Percentiles rank a stretch among this genome's conserved stretches.
Evolutionary conservation across 345 rosid genomes (phyloP).

Genomic region (Linum tenue): DNA sequence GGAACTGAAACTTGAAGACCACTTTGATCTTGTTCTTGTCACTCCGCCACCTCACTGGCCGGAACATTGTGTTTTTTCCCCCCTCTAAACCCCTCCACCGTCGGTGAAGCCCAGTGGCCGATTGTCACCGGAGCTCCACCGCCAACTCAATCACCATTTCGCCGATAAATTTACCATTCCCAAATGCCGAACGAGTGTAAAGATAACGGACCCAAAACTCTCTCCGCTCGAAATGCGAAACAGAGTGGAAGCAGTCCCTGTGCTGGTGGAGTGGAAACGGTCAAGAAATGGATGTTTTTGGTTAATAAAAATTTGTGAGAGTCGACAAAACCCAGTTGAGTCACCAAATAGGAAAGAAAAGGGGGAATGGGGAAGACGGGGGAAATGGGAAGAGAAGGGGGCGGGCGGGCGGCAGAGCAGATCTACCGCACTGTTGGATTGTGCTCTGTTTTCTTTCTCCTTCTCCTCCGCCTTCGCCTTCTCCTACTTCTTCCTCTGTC

Average conservation of each 20-base stretch:
- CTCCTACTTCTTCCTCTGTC: neutral
- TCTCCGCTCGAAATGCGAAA: neutral
- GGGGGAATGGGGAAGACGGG: neutral
- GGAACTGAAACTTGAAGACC: conserved; percentile 76
- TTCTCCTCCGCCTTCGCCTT: neutral
- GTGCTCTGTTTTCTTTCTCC: neutral
- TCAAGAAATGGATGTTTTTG: neutral
- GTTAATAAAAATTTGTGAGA: neutral
- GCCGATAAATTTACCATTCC: neutral
- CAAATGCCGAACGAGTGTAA: neutral
- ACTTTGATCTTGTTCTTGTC: conserved; percentile 77
- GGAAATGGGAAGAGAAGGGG: neutral
- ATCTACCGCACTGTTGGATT: neutral
- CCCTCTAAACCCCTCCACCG: conserved; percentile 1
- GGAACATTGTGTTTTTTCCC: conserved; percentile 40
- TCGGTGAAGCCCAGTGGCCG: too few relatives aligned
- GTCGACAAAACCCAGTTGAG: neutral
- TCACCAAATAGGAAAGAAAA: neutral
- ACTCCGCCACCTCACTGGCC: conserved; percentile 66
- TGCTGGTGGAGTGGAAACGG: neutral
- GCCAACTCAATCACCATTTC: neutral
- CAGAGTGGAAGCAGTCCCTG: neutral
- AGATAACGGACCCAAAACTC: neutral
- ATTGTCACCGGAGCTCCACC: neutral
- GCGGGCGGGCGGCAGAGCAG: neutral